Evolutionary conservation across 1,139 yeast genomes (phyloP), one percentile per base, ranked within the genome.

Genomic region (Candida sp.): DNA sequence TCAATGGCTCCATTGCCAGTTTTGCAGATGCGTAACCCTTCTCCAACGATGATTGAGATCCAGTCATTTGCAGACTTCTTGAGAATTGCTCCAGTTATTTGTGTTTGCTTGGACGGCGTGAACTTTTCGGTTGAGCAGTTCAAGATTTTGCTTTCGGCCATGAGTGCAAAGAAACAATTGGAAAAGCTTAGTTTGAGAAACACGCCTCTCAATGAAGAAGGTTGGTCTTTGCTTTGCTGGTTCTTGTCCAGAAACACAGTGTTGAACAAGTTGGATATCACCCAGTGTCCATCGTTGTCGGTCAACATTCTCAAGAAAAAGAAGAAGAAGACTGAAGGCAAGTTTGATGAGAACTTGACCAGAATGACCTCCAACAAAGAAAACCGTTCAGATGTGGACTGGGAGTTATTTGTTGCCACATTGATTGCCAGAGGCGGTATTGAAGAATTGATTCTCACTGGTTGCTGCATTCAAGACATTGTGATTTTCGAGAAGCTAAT

Each of bases 41-140:
- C 80, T 33, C 96, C 96, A 1, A 85, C 93, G 0, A 72, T 86
- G 77, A 83, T 88, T 43, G 96, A 88, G 63, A 79, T 88, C 35
- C 78, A 86, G 57, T 82, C 94, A 0, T 88, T 88, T 65, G 83
- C 92, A 26, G 96, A 88, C 64, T 88, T 88, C 58, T 74, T 88
- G 33, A 75, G 93, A 48, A 83, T 88, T 54, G 91, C 93, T 0
- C 93, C 94, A 0, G 77, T 88, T 7, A 70, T 85, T 12, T 85
- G 90, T 66, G 67, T 88, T 11, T 83, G 89, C 0, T 67, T 88
- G 42, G 96, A 88, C 68, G 93, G 93, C 31, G 90, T 88, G 7
- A 70, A 76, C 12, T 67, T 88, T 31, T 80, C 90, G 3, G 72
- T 74, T 28, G 88, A 85, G 40, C 90, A 88, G 84, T 77, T 88